A percentile compares a stretch with the other conserved stretches of the same genome.
These are phyloP conservation scores for Colletotrichum abscissum DNA, from an alignment of 2,329 filamentous ascomycete genomes.

Conservation along the genomic window DNA sequence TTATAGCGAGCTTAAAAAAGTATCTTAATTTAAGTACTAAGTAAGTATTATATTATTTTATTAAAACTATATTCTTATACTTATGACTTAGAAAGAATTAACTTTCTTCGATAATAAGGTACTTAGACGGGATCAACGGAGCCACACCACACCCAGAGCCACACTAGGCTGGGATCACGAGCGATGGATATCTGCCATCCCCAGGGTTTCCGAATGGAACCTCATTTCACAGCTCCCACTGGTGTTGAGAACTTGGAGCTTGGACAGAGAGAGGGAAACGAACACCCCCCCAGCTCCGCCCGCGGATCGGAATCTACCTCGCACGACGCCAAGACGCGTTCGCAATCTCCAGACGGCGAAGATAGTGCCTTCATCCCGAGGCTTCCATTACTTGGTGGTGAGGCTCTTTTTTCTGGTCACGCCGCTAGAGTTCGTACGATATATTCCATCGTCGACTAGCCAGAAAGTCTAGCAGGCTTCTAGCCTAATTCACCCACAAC, in stretches of 20 bases:
- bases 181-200: background rate
- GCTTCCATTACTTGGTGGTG: background rate
- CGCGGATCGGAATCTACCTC: constrained; percentile 32
- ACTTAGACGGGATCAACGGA: background rate
- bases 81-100: too few relatives aligned
- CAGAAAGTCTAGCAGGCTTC: background rate
- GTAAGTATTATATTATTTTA: too few relatives aligned
- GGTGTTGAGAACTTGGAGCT: background rate
- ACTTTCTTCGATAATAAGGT: too few relatives aligned
- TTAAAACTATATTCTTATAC: too few relatives aligned
- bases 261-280: background rate
- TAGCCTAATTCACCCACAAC: background rate
- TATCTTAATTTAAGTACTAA: too few relatives aligned
- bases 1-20: too few relatives aligned
- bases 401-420: background rate
- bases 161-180: background rate
- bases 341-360: background rate
- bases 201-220: constrained; percentile 12
- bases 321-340: constrained; percentile 25
- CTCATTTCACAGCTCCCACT: constrained; percentile 14
- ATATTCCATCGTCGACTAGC: background rate
- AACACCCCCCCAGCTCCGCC: constrained; percentile 1
- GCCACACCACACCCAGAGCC: too few relatives aligned
- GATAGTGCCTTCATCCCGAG: background rate
- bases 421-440: background rate